phyloP scores from a whole-genome alignment of 371 early-diverging fungal genomes.

The Mortierella sp. region DNA sequence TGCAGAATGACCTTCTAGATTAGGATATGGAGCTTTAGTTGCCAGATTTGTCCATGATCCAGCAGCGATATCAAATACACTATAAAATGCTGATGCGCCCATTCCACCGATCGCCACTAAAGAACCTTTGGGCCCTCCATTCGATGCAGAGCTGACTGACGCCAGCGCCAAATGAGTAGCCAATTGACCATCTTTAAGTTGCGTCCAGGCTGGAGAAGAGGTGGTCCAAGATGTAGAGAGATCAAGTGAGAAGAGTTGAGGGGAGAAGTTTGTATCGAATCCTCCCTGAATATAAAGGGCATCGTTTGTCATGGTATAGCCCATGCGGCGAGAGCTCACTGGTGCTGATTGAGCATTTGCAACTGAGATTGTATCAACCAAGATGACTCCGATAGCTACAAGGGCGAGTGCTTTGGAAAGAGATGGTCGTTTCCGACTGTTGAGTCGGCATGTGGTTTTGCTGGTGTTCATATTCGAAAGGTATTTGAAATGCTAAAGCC shows the following conservation, averaged over 20 bases:
- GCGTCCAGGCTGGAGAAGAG: conserved; percentile 7
- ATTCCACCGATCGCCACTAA: conserved; percentile 34
- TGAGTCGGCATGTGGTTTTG: background rate
- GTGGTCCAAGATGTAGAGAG: conserved; percentile 32
- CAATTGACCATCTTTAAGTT: conserved; percentile 17
- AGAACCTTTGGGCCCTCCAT: conserved; percentile 25
- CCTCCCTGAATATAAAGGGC: conserved; percentile 44
- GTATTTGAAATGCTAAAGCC: background rate
- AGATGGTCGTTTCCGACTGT: background rate
- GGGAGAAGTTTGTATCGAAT: conserved; percentile 7
- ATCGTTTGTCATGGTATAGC: conserved; percentile 23
- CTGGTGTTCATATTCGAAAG: background rate
- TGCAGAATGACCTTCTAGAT: conserved; percentile 39
- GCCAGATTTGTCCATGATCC: conserved; percentile 11
- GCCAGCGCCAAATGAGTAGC: conserved; percentile 32
- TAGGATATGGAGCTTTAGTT: conserved; percentile 11
- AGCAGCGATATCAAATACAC: conserved; percentile 16
- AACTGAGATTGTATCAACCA: background rate
- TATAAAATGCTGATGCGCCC: conserved; percentile 5
- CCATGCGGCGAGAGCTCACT: conserved; percentile 31
- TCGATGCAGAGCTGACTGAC: conserved; percentile 9
- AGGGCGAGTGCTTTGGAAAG: conserved; percentile 6
- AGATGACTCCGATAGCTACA: background rate
- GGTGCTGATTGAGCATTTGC: conserved; percentile 16
- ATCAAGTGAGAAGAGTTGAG: conserved; percentile 30